Conservation (phyloP, 2,329 filamentous ascomycete genomes). For the Trichothecium sympodiale region DNA sequence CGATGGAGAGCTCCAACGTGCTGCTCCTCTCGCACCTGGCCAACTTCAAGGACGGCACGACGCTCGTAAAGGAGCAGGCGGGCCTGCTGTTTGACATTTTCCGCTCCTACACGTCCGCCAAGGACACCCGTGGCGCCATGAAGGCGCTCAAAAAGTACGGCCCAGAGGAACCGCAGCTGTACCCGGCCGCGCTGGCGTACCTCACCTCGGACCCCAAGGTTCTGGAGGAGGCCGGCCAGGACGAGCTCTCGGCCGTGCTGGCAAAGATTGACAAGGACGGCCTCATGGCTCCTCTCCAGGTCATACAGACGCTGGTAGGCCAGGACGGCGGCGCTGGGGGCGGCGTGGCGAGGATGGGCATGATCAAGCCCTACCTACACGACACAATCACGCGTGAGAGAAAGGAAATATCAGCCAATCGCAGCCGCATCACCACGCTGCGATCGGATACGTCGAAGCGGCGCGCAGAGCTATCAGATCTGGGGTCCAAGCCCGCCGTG, state of each 20-base stretch:
- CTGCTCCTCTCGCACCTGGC: conserved; percentile 86
- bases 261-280: conserved; percentile 81
- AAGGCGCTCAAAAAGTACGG: conserved; percentile 87
- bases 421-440: conserved; percentile 72
- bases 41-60: conserved; percentile 80
- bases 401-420: conserved; percentile 71
- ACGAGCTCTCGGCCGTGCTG: conserved; percentile 71
- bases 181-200: conserved; percentile 85
- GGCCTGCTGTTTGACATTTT: conserved; percentile 92
- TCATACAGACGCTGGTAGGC: conserved; percentile 82
- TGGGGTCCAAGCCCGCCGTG: conserved; percentile 69
- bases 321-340: conserved; percentile 52
- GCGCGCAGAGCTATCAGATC: conserved; percentile 63
- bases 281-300: conserved; percentile 90
- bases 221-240: conserved; percentile 70
- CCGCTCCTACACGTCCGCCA: conserved; percentile 84
- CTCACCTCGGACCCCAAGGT: conserved; percentile 77
- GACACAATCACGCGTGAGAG: conserved; percentile 83
- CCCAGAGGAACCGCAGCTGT: conserved; percentile 79
- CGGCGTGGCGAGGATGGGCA: conserved; percentile 86
- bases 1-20: conserved; percentile 91
- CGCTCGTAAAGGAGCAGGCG: conserved; percentile 86
- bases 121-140: conserved; percentile 84
- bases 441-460: conserved; percentile 74
- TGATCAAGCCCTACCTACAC: conserved; percentile 87